Evolutionary conservation across 345 rosid species (phyloP), one percentile per base, ranked within the genome.

Genomic region (Eucalyptus erythrocorys): DNA sequence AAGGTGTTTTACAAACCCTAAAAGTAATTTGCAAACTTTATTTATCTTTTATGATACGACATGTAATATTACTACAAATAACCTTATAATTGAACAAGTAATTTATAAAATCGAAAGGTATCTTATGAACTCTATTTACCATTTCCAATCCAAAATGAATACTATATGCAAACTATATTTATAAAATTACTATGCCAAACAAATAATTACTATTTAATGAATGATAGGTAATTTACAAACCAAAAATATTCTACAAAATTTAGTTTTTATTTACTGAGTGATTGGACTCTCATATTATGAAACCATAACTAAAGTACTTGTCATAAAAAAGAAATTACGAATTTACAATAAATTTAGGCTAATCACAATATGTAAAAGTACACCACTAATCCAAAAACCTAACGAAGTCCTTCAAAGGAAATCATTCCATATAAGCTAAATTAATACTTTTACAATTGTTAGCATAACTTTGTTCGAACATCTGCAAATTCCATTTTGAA

Each of bases 401-500:
- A 34, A 34, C 0, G 26, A 8, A 71, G 26, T 71, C 81, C 7
- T 17, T 34, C 7, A 3, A 34, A 34, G 81, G 24, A 34, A 17
- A 71, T 19, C 11, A 71, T 37, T 76, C 37, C 14, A 24, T 76
- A 76, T 37, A 21, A 76, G 27, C 5, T 37, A 76, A 76, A 37
- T 37, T 37, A 17, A 10, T 37, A 21, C 8, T 37, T 37, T 37
- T 10, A 76, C 4, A 37, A 71, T 34, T 68, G 1, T 71, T 34
- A 9, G 13, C 17, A 42, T 34, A 19, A 68, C 80, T 34, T 68
- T 1, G 6, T 7, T 68, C 40, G 9, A 17, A 34, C 4, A 0
- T 1, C 0, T 1, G 1, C 37, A 71, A 34, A 71, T 34, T 71
- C 11, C 3, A 0, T 37, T 37, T 22, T 17, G 3, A 71, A 19